phyloP scores from a whole-genome alignment of 129 eudicot species.

The sunflower (Helianthus annuus) region DNA sequence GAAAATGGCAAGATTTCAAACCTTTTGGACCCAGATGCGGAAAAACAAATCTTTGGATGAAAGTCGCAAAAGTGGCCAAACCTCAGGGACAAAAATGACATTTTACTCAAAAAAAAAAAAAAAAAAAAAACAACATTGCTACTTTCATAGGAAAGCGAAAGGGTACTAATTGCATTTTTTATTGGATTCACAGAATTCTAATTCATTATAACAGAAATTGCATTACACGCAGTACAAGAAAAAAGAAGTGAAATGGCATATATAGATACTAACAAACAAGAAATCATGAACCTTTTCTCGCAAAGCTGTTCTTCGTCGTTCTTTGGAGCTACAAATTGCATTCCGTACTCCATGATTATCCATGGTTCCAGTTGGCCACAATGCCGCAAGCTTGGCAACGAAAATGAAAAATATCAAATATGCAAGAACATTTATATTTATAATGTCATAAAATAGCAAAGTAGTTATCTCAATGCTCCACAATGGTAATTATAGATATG shows the following conservation, averaged over 20 bases:
- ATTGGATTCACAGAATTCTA: neutral
- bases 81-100: no score
- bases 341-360: conserved; percentile 28
- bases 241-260: no score
- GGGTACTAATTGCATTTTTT: neutral
- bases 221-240: no score
- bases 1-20: no score
- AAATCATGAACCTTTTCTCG: conserved; percentile 19
- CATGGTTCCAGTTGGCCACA: conserved; percentile 35
- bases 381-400: conserved; percentile 24
- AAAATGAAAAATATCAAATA: neutral
- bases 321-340: conserved; percentile 32
- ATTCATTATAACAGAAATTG: neutral
- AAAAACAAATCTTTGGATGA: no score
- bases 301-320: conserved; percentile 10
- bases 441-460: conserved; percentile 3
- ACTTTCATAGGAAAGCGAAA: conserved; percentile 7
- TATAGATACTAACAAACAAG: neutral
- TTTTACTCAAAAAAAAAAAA: no score
- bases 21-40: no score
- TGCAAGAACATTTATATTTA: neutral
- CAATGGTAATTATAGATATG: neutral
- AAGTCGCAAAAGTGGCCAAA: no score
- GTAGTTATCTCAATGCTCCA: neutral
- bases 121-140: neutral